These are phyloP conservation scores for Penicillium sp. DNA, from an alignment of 2,329 filamentous ascomycete species.

Conservation along the genomic window DNA sequence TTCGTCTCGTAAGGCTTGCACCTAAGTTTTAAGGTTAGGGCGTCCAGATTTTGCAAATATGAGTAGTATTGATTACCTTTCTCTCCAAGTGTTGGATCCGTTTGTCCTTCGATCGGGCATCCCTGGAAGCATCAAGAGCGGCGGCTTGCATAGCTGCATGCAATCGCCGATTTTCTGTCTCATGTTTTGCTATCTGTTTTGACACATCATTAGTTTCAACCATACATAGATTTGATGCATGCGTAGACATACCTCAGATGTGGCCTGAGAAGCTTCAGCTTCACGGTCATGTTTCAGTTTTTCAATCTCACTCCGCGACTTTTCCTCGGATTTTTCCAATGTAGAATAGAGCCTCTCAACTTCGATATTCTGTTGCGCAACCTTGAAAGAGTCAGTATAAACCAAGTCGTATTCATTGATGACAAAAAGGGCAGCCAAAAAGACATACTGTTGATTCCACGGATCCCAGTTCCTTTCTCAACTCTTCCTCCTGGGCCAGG, in stretches of 20 bases:
- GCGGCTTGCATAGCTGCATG: slow-evolving; percentile 26
- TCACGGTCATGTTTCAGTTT: slow-evolving; percentile 23
- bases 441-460: slow-evolving; percentile 25
- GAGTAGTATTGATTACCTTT: slow-evolving; percentile 23
- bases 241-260: slow-evolving; percentile 22
- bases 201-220: neutral
- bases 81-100: slow-evolving; percentile 33
- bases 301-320: slow-evolving; percentile 20
- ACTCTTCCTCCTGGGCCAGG: slow-evolving; percentile 19
- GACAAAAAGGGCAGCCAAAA: neutral
- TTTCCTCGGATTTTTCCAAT: slow-evolving; percentile 23
- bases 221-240: neutral
- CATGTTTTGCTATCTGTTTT: slow-evolving; percentile 23
- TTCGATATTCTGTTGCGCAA: slow-evolving; percentile 24
- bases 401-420: neutral
- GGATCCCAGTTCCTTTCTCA: slow-evolving; percentile 15
- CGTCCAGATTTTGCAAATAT: neutral
- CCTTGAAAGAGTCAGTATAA: slow-evolving; percentile 20
- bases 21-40: slow-evolving; percentile 18
- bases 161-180: slow-evolving; percentile 28
- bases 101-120: slow-evolving; percentile 32
- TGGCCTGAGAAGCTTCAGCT: slow-evolving; percentile 17
- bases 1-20: slow-evolving; percentile 37
- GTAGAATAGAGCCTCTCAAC: slow-evolving; percentile 19
- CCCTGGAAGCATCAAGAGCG: slow-evolving; percentile 25